Evolutionary conservation across 768 basidiomycete species (phyloP).

Genomic region (Phaffia tasmanica): DNA sequence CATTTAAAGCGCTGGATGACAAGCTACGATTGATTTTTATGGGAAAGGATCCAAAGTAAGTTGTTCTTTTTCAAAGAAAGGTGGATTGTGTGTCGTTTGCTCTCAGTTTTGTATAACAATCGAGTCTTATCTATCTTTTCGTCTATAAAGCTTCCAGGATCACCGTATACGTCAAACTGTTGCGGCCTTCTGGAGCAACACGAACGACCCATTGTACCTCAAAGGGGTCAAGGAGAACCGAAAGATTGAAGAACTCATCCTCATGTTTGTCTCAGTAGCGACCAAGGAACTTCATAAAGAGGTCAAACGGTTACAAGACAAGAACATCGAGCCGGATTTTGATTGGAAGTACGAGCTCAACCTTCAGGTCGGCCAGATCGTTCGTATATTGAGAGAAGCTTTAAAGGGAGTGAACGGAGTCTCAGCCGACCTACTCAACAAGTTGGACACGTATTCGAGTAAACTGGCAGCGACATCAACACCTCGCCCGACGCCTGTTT

Average conservation of each 20-base stretch:
- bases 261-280: conserved; percentile 88
- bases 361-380: conserved; percentile 79
- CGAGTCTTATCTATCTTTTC: conserved; percentile 18
- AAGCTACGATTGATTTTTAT: conserved; percentile 84
- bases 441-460: conserved; percentile 71
- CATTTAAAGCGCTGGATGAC: conserved; percentile 79
- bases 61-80: conserved; percentile 27
- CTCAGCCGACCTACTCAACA: conserved; percentile 65
- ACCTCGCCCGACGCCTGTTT: neutral
- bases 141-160: conserved; percentile 62
- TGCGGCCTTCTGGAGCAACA: conserved; percentile 85
- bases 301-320: conserved; percentile 46
- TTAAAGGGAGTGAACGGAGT: conserved; percentile 62
- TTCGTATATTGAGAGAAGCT: conserved; percentile 72
- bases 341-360: conserved; percentile 94
- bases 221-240: conserved; percentile 89
- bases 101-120: neutral
- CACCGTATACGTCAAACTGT: conserved; percentile 79
- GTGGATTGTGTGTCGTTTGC: neutral
- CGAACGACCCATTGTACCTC: conserved; percentile 71
- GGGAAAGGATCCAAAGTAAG: conserved; percentile 81
- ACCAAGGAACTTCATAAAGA: conserved; percentile 82
- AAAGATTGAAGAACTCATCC: conserved; percentile 92
- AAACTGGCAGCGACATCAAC: conserved; percentile 56
- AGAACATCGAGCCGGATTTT: conserved; percentile 41